Base-by-base conservation (phyloP, 2,329 filamentous ascomycete genomes). In the Colletotrichum tropicale region DNA sequence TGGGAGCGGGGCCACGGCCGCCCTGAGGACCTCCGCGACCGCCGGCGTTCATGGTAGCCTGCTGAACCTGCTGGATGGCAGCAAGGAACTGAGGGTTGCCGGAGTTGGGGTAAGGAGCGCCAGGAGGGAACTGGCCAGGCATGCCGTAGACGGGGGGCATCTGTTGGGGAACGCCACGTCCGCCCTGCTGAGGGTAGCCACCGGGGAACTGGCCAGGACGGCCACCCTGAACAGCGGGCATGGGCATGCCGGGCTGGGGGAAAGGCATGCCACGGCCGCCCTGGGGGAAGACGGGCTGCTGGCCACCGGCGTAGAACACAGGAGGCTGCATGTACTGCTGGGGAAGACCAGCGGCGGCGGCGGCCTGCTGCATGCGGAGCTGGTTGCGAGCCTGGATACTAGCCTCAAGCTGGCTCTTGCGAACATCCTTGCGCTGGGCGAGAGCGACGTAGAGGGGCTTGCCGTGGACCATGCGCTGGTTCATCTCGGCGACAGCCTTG, bases 301-400 rank as follows among this genome's bases (percentile, higher is more conserved):
- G 93, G 68, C 94, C 94, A 79, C 95, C 94, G 77, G 93, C 94
- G 85, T 98, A 98, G 91, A 97, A 98, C 88, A 98, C 96, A 78
- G 94, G 93, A 74, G 95, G 93, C 85, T 95, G 95, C 91, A 98
- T 96, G 90, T 91, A 95, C 84, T 94, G 94, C 87, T 94, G 94
- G 80, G 95, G 94, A 91, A 98, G 95, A 82, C 95, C 96, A 70
- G 94, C 95, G 79, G 94, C 94, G 79, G 96, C 95, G 79, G 96
- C 96, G 80, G 96, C 95, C 88, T 99, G 97, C 90, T 98, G 97
- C 93, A 98, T 97, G 83, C 97, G 94, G 84, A 98, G 93, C 87
- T 98, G 96, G 91, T 98, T 98, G 87, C 97, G 96, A 86, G 97
- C 96, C 89, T 98, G 97, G 87, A 99, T 99, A 88, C 95, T 98